Evolutionary conservation across 495 filamentous ascomycete genomes (phyloP), one percentile per base, ranked within the genome.

Genomic region (Xylaria sp.): DNA sequence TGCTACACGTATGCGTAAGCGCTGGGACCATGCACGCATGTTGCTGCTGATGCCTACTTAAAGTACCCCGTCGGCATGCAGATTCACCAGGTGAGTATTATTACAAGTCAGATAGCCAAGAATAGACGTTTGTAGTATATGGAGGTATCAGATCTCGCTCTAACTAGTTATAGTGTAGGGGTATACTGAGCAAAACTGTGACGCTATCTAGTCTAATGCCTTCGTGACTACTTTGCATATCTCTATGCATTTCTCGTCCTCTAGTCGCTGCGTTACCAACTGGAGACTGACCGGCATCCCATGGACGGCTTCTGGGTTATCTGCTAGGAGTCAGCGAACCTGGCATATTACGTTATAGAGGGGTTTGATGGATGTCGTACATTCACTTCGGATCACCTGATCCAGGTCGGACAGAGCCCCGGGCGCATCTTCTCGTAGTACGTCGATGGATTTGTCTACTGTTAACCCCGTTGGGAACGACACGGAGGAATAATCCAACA

Each of bases 201-300:
- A 15, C 50, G 46, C 64, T 15, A 48, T 55, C 24, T 68, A 70
- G 0, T 53, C 46, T 62, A 78, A 69, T 37, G 88, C 89, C 68
- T 85, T 78, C 75, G 94, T 86, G 19, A 96, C 82, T 35, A 83
- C 83, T 66, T 89, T 83, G 90, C 95, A 96, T 67, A 91, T 87
- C 12, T 90, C 90, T 62, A 96, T 77, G 14, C 95, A 92, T 77
- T 94, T 94, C 84, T 97, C 94, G 76, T 97, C 94, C 76, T 95
- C 86, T 78, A 94, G 84, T 50, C 93, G 84, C 72, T 90, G 86
- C 2, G 93, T 93, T 12, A 96, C 90, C 12, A 97, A 82, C 79
- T 97, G 94, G 50, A 97, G 85, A 0, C 85, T 93, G 29, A 95
- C 90, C 0, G 93, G 92, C 75, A 96, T 84, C 6, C 93, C 93